Conservation (phyloP, 805 yeast species). For the Candida chilensis region DNA sequence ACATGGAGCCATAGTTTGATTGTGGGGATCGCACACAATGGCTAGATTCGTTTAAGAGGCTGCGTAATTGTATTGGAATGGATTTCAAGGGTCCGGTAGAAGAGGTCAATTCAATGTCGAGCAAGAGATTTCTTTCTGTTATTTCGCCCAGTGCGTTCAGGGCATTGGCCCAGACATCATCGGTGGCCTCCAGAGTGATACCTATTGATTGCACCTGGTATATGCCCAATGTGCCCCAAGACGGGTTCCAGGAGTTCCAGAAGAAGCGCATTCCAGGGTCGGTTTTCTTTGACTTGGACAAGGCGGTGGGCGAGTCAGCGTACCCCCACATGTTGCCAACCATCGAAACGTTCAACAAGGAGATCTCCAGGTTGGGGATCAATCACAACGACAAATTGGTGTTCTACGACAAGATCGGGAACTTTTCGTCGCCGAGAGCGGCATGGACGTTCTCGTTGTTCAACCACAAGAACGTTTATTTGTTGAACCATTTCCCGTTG, state of each 20-base stretch:
- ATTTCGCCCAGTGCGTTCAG: slow-evolving; percentile 7
- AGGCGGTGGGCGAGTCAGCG: slow-evolving; percentile 40
- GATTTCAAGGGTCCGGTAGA: too few relatives aligned
- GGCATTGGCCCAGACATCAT: slow-evolving; percentile 3
- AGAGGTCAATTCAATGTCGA: too few relatives aligned
- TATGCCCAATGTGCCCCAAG: slow-evolving; percentile 64
- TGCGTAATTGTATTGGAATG: too few relatives aligned
- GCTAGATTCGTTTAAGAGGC: too few relatives aligned
- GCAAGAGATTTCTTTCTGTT: slow-evolving; percentile 3
- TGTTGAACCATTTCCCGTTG: slow-evolving; percentile 60
- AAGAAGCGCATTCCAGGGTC: slow-evolving; percentile 56
- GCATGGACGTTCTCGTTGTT: slow-evolving; percentile 83
- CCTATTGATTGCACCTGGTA: slow-evolving; percentile 92
- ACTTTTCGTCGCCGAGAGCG: slow-evolving; percentile 84
- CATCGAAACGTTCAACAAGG: slow-evolving; percentile 39
- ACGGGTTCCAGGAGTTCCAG: slow-evolving; percentile 50
- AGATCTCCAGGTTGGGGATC: slow-evolving; percentile 50
- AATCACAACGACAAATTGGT: slow-evolving; percentile 49
- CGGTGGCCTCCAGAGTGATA: slow-evolving; percentile 18
- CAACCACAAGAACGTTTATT: slow-evolving; percentile 61
- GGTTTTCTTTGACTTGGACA: slow-evolving; percentile 73
- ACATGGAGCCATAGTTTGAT: too few relatives aligned
- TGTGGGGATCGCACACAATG: too few relatives aligned
- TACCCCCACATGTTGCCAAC: slow-evolving; percentile 92
- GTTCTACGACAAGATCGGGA: slow-evolving; percentile 78